A percentile compares a stretch with the other conserved stretches of the same genome.
These are phyloP conservation scores for Recurvomyces mirabilis DNA, from an alignment of 495 filamentous ascomycete species.

Conservation along the genomic window DNA sequence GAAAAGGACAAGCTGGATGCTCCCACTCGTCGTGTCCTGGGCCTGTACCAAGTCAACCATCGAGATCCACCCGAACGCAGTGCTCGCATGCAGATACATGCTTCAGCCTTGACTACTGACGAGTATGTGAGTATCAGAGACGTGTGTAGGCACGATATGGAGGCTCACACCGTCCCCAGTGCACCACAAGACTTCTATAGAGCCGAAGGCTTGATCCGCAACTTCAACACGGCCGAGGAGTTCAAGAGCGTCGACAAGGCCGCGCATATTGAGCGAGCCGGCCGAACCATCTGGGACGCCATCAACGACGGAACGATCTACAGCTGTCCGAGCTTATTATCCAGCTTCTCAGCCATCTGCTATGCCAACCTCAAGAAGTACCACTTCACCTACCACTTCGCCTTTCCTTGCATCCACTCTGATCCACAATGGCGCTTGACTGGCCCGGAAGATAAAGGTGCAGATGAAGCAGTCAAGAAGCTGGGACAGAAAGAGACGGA, in stretches of 20 bases:
- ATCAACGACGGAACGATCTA: constrained; percentile 93
- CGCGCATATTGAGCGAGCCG: constrained; percentile 59
- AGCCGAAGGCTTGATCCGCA: constrained; percentile 88
- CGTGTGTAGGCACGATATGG: neutral
- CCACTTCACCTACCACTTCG: constrained; percentile 89
- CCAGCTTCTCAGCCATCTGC: constrained; percentile 79
- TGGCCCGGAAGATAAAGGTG: constrained; percentile 19
- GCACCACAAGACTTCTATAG: constrained; percentile 60
- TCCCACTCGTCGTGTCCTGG: constrained; percentile 74
- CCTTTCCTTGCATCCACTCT: constrained; percentile 83
- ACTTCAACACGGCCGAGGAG: constrained; percentile 91
- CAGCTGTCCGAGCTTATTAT: constrained; percentile 78
- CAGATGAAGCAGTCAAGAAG: constrained; percentile 30
- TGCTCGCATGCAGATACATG: constrained; percentile 77
- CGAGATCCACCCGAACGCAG: constrained; percentile 57
- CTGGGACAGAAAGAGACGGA: constrained; percentile 58
- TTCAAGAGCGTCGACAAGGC: constrained; percentile 67
- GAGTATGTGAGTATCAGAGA: constrained; percentile 47
- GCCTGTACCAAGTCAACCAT: constrained; percentile 74
- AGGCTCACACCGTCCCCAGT: constrained; percentile 34
- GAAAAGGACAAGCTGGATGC: constrained; percentile 94
- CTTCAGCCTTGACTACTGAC: constrained; percentile 68
- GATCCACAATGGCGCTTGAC: constrained; percentile 60
- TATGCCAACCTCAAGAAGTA: constrained; percentile 96
- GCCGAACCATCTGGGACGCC: constrained; percentile 88